Evolutionary conservation across 208 protist genomes (phyloP), one percentile per base, ranked within the genome.

Genomic region (Phytomonas francai): DNA sequence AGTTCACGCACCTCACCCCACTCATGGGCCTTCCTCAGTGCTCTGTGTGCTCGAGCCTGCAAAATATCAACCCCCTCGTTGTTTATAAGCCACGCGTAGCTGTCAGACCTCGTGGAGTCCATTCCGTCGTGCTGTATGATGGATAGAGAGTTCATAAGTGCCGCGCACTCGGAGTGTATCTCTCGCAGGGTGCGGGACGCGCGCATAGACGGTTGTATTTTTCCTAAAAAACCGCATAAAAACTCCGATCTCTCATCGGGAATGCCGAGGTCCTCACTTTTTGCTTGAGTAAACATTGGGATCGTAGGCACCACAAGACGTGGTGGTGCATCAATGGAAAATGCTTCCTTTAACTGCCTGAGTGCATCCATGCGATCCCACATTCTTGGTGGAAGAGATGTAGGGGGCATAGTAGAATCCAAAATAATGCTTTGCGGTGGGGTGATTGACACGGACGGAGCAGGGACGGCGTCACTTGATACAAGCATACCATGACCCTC

Each of bases 341-440:
- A 60, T 14, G 72, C 72, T 16, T 61, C 19, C 59, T 67, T 68
- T 28, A 82, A 74, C 58, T 82, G 77, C 33, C 71, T 70, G 25
- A 83, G 66, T 28, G 80, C 73, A n/a, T 77, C 69, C 16, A 51
- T 54, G 19, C 54, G 28, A 57, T 78, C 63, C 66, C 66, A 70
- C 66, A 45, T 30, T 33, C 32, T 14, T 31, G n/a, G 16, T 28
- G 22, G n/a, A 32, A 60, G 2, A 22, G 16, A 36, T 32, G 27
- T 19, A 36, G 59, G 14, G 12, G 34, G 3, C 19, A 11, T 45
- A 16, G n/a, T 42, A 1, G 45, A 54, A 54, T 54, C 45, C 25
- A 54, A 54, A 54, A 25, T 54, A 54, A 54, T 54, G 19, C 16
- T 5, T 54, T 54, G 45, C 19, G 45, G 45, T 19, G 19, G 22